phyloP scores from a whole-genome alignment of 1,284 basidiomycete genomes.

The Ceratobasidium sp. region DNA sequence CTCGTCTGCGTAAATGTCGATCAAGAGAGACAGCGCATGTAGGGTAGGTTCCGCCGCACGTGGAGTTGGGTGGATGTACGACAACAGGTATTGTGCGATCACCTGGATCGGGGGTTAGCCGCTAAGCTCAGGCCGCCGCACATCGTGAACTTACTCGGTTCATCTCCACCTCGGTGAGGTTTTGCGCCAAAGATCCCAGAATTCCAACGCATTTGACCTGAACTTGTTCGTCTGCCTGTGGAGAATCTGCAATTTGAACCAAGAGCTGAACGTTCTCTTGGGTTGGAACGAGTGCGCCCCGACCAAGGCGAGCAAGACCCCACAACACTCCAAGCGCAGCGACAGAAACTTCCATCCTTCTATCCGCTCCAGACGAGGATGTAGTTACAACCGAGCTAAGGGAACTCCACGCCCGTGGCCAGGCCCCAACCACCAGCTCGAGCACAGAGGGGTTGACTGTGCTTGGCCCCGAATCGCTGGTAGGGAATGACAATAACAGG shows the following conservation, averaged over 20 bases:
- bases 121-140: background rate
- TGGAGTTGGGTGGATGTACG: conserved; percentile 56
- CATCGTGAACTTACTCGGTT: conserved; percentile 63
- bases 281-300: conserved; percentile 64
- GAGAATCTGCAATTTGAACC: conserved; percentile 66
- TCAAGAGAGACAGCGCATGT: conserved; percentile 83
- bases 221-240: conserved; percentile 58
- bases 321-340: conserved; percentile 79
- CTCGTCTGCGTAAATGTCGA: conserved; percentile 97
- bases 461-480: conserved; percentile 50
- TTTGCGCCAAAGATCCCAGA: conserved; percentile 79
- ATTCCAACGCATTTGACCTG: conserved; percentile 82
- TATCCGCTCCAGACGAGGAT: conserved; percentile 61
- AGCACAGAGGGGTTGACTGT: conserved; percentile 36
- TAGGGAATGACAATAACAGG: conserved; percentile 76
- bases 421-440: conserved; percentile 59
- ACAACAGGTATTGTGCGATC: conserved; percentile 73
- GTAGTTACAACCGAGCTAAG: conserved; percentile 51
- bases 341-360: conserved; percentile 72
- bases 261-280: conserved; percentile 69
- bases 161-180: conserved; percentile 65
- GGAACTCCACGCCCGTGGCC: conserved; percentile 66
- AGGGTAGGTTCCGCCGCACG: conserved; percentile 72
- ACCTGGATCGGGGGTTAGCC: conserved; percentile 51
- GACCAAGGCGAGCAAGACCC: conserved; percentile 74